phyloP scores from a whole-genome alignment of 768 basidiomycete genomes.

The Mycena haematopus region DNA sequence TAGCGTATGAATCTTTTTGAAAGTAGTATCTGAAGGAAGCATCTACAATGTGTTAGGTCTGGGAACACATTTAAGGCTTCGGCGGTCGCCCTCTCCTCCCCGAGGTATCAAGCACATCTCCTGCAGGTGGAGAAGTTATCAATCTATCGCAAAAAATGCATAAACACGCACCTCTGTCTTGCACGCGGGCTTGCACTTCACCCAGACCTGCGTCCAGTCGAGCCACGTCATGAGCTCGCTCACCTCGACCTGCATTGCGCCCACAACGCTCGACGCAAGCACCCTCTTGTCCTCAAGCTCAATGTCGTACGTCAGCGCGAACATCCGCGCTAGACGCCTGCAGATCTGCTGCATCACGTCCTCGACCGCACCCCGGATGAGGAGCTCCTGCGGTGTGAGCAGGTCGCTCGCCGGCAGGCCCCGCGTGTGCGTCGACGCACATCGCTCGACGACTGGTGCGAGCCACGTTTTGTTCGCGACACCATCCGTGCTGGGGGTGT shows the following conservation, averaged over 20 bases:
- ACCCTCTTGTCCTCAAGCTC: neutral
- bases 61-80: conserved; percentile 3
- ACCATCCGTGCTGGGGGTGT: conserved; percentile 4
- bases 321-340: conserved; percentile 14
- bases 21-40: neutral
- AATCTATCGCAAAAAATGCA: neutral
- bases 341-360: conserved; percentile 19
- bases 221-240: conserved; percentile 16
- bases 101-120: neutral
- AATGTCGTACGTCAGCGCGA: conserved; percentile 6
- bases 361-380: conserved; percentile 9
- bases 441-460: conserved; percentile 16
- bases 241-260: conserved; percentile 7
- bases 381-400: conserved; percentile 14
- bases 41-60: neutral
- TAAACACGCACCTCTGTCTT: neutral
- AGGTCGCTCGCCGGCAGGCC: neutral
- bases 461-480: conserved; percentile 6
- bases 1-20: neutral
- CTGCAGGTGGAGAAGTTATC: neutral
- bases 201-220: conserved; percentile 23
- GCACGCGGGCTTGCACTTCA: conserved; percentile 10
- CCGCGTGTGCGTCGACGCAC: conserved; percentile 7
- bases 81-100: neutral
- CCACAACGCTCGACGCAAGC: neutral